These are phyloP conservation scores for Sphagnum contortum DNA, from an alignment of 225 moss, liverwort and hornwort species.

Conservation along the genomic window DNA sequence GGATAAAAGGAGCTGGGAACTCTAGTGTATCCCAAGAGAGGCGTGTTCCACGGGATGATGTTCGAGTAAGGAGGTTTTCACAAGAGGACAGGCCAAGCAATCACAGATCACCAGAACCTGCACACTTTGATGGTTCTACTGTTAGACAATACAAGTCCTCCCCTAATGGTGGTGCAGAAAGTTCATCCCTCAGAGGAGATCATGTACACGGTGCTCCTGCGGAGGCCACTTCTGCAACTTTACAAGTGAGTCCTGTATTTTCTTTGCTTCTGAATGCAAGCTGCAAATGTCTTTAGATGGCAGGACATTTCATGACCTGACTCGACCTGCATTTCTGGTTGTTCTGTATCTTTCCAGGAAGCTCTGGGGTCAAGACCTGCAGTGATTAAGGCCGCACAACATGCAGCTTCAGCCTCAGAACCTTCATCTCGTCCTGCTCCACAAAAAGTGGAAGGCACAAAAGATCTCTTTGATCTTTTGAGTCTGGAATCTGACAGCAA, in stretches of 20 bases:
- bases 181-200: constrained; percentile 28
- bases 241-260: background rate
- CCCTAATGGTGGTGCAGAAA: constrained; percentile 33
- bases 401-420: too few relatives aligned
- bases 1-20: constrained; percentile 40
- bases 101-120: constrained; percentile 30
- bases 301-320: too few relatives aligned
- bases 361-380: constrained; percentile 28
- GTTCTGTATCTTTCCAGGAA: background rate
- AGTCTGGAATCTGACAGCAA: constrained; percentile 44
- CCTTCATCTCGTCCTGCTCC: constrained; percentile 19
- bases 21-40: constrained; percentile 15
- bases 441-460: constrained; percentile 52
- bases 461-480: constrained; percentile 69
- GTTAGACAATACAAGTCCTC: background rate
- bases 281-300: too few relatives aligned
- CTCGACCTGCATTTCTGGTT: too few relatives aligned
- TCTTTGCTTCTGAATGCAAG: too few relatives aligned
- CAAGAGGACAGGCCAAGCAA: constrained; percentile 42
- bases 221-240: background rate
- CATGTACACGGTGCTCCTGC: constrained; percentile 13
- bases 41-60: constrained; percentile 14
- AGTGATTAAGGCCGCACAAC: constrained; percentile 43
- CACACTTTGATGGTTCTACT: constrained; percentile 30
- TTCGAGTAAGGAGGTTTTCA: constrained; percentile 24